phyloP scores from a whole-genome alignment of 2,329 filamentous ascomycete species.

The Fusarium camptoceras region DNA sequence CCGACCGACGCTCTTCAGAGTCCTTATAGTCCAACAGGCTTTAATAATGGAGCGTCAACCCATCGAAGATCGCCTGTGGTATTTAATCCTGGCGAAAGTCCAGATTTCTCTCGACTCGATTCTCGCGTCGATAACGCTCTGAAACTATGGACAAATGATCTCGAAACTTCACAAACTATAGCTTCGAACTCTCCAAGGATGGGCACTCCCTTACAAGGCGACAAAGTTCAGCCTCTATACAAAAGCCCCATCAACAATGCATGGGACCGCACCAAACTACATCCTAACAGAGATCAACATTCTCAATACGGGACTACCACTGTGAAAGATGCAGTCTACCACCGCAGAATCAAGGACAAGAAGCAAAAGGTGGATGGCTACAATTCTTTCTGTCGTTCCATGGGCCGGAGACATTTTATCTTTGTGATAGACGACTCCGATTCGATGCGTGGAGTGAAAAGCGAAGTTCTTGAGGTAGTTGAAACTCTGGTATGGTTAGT shows the following conservation, averaged over 20 bases:
- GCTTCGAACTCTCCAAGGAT: background rate
- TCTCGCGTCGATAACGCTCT: too few species aligned
- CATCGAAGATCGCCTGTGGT: background rate
- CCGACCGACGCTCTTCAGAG: background rate
- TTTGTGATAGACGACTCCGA: conserved; percentile 31
- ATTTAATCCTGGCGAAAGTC: background rate
- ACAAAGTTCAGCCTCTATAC: background rate
- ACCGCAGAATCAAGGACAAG: background rate
- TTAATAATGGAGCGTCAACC: background rate
- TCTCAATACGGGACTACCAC: background rate
- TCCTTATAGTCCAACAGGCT: too few species aligned
- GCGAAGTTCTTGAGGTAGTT: background rate
- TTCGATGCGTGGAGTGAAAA: background rate
- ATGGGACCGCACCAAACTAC: background rate
- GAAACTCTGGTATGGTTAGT: conserved; percentile 17
- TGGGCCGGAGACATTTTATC: conserved; percentile 18
- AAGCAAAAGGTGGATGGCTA: conserved; percentile 7
- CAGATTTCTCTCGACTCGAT: background rate
- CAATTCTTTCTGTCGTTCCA: background rate
- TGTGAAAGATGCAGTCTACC: background rate
- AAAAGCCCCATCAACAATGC: background rate
- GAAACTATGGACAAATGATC: background rate
- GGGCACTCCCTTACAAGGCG: background rate
- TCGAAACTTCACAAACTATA: background rate
- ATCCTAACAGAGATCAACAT: background rate